These are phyloP conservation scores for Cyclanthera cordifolia DNA, from an alignment of 306 rosid genomes.

Conservation along the genomic window DNA sequence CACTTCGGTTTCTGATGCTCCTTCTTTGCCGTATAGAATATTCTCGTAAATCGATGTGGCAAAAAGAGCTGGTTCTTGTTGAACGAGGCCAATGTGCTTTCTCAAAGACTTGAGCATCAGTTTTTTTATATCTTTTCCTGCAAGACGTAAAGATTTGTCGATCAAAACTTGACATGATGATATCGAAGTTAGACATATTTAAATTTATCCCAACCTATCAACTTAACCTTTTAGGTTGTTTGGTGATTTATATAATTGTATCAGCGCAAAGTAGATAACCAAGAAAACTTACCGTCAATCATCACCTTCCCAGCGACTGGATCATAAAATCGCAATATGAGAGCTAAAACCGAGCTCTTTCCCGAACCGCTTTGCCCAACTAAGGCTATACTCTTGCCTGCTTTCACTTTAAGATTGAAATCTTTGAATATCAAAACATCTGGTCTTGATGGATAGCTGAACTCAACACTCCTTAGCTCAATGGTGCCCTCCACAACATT, in stretches of 20 bases:
- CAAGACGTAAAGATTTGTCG: not conserved
- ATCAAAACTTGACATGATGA: no score
- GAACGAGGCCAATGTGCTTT: slow-evolving; percentile 80
- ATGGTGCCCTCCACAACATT: slow-evolving; percentile 65
- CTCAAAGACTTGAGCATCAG: slow-evolving; percentile 64
- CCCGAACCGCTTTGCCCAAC: slow-evolving; percentile 98
- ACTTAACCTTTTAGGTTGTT: no score
- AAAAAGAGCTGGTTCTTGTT: slow-evolving; percentile 93
- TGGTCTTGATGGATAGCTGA: slow-evolving; percentile 86
- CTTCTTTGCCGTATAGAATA: slow-evolving; percentile 76
- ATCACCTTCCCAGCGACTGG: slow-evolving; percentile 63
- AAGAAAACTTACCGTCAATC: slow-evolving; percentile 62
- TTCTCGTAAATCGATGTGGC: slow-evolving; percentile 81
- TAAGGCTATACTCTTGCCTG: slow-evolving; percentile 69
- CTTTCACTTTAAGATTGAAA: slow-evolving; percentile 58
- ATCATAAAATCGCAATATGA: slow-evolving; percentile 82
- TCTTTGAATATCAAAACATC: slow-evolving; percentile 70
- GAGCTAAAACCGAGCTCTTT: slow-evolving; percentile 84
- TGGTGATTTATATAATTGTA: no score
- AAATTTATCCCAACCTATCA: no score
- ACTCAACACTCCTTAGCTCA: slow-evolving; percentile 60
- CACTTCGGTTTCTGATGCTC: slow-evolving; percentile 73
- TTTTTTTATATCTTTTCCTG: slow-evolving; percentile 77
- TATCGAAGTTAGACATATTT: no score
- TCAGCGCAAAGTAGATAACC: not conserved